A percentile compares a stretch with the other conserved stretches of the same genome.
Evolutionary conservation across 192 early-diverging fungal genomes (phyloP).

Genomic region (Jimgerdemannia lactiflua): DNA sequence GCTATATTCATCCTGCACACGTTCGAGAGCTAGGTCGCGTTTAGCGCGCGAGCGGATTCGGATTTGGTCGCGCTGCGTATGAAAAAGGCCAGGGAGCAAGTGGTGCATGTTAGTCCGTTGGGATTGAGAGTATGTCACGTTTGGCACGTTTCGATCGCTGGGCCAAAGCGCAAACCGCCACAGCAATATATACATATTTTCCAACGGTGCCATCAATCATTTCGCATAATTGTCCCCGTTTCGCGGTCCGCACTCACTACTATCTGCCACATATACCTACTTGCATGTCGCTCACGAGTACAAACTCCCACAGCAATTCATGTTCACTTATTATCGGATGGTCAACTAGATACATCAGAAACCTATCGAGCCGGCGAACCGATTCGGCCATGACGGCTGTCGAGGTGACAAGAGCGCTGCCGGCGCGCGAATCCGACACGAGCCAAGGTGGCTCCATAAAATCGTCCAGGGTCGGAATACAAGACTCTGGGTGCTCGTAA

Average conservation of each 20-base stretch:
- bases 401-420: constrained; percentile 11
- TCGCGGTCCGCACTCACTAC: not conserved
- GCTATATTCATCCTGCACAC: constrained; percentile 27
- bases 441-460: constrained; percentile 35
- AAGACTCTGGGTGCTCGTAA: constrained; percentile 38
- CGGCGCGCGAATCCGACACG: constrained; percentile 25
- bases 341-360: constrained; percentile 36
- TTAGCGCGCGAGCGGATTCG: constrained; percentile 28
- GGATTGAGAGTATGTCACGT: not conserved
- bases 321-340: constrained; percentile 40
- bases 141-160: not conserved
- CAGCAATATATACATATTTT: no score
- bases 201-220: not conserved
- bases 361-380: constrained; percentile 28
- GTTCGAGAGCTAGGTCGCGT: constrained; percentile 38
- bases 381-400: constrained; percentile 21
- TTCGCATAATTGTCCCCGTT: not conserved
- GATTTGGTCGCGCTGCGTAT: constrained; percentile 30
- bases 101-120: not conserved
- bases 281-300: constrained; percentile 37
- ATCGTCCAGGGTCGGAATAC: constrained; percentile 36
- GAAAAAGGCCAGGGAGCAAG: not conserved
- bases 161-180: no score
- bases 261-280: constrained; percentile 1
- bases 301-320: constrained; percentile 42